A percentile compares a stretch with the other conserved stretches of the same genome.
Conservation (phyloP, 768 basidiomycete species). For the Suillus fuscotomentosus region DNA sequence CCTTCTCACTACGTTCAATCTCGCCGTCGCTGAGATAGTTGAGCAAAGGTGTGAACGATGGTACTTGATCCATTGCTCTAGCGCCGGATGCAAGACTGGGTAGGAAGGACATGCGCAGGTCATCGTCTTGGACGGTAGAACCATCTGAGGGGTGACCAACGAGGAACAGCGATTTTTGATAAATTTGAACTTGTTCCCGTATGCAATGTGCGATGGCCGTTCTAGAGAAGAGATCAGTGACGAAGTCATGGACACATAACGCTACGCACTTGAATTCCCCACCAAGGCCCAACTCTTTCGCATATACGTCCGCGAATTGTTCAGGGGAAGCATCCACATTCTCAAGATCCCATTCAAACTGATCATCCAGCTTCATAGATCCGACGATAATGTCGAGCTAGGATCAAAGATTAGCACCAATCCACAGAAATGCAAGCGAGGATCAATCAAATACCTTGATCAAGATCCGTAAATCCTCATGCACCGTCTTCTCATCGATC, state of each 20-base stretch:
- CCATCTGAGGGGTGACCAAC: constrained; percentile 87
- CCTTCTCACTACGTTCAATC: constrained; percentile 85
- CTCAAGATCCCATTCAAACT: constrained; percentile 97
- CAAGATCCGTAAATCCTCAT: constrained; percentile 88
- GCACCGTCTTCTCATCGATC: constrained; percentile 60
- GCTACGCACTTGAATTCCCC: constrained; percentile 86
- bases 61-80: constrained; percentile 75
- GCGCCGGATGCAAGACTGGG: constrained; percentile 73
- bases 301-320: constrained; percentile 86
- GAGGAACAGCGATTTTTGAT: constrained; percentile 89
- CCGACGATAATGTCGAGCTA: constrained; percentile 96
- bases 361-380: constrained; percentile 89
- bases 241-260: neutral
- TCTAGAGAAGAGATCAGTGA: constrained; percentile 41
- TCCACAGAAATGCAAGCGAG: constrained; percentile 10
- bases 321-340: constrained; percentile 82
- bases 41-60: constrained; percentile 83
- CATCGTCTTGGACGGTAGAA: constrained; percentile 78
- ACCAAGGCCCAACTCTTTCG: constrained; percentile 81
- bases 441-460: constrained; percentile 66
- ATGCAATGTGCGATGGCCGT: constrained; percentile 96
- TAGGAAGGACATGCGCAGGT: constrained; percentile 85
- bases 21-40: constrained; percentile 88
- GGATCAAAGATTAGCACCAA: neutral
- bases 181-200: constrained; percentile 90